Conservation (phyloP, 257 asterid species). For the Fraxinus pennsylvanica region DNA sequence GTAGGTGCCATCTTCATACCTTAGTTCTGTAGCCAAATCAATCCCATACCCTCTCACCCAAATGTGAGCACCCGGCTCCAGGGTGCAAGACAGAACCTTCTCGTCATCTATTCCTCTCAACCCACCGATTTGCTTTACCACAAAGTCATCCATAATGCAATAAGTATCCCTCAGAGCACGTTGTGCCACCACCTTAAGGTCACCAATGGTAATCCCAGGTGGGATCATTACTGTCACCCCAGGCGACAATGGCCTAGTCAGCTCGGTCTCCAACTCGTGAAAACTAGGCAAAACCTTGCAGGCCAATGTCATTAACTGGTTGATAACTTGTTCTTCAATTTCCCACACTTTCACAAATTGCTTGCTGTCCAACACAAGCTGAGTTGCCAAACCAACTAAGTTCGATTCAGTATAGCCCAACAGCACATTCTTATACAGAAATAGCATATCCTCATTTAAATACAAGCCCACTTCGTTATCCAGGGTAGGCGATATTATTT, state of each 20-base stretch:
- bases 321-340: constrained; percentile 18
- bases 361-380: constrained; percentile 42
- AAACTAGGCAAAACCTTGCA: constrained; percentile 77
- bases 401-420: constrained; percentile 36
- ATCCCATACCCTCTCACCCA: constrained; percentile 80
- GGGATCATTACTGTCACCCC: constrained; percentile 65
- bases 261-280: constrained; percentile 63
- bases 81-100: constrained; percentile 31
- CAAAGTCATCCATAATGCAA: constrained; percentile 64
- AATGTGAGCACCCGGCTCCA: constrained; percentile 46
- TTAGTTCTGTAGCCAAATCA: constrained; percentile 50
- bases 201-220: constrained; percentile 44
- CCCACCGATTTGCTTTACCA: constrained; percentile 68
- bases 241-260: constrained; percentile 59
- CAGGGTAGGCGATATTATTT: constrained; percentile 16
- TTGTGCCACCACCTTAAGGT: constrained; percentile 58
- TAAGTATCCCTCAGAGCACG: constrained; percentile 71
- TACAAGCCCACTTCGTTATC: constrained; percentile 18
- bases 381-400: constrained; percentile 30
- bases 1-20: constrained; percentile 61
- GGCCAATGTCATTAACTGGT: constrained; percentile 36
- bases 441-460: constrained; percentile 45
- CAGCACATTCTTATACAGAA: constrained; percentile 50
- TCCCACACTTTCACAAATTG: constrained; percentile 61
- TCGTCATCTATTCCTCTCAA: constrained; percentile 55